phyloP scores from a whole-genome alignment of 768 basidiomycete species.

The Leccinum truebloodii region DNA sequence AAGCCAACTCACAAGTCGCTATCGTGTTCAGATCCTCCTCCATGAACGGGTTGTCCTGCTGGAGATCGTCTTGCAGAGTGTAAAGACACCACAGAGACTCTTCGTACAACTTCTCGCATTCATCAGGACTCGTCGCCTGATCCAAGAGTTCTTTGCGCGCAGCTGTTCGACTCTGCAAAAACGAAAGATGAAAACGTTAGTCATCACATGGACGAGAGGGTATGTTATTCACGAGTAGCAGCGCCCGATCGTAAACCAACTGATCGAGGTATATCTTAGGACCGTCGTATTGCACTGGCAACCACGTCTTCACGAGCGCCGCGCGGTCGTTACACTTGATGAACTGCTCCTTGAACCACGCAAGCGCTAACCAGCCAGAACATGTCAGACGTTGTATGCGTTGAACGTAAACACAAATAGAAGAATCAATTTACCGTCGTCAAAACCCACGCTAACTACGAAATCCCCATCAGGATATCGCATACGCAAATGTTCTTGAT shows the following conservation, averaged over 20 bases:
- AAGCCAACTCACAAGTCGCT: constrained; percentile 58
- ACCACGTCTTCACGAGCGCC: constrained; percentile 83
- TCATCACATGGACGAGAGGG: neutral
- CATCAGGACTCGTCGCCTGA: constrained; percentile 69
- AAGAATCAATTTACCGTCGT: constrained; percentile 53
- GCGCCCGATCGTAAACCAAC: constrained; percentile 89
- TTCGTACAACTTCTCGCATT: constrained; percentile 94
- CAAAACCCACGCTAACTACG: constrained; percentile 76
- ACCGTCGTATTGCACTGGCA: constrained; percentile 80
- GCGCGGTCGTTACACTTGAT: constrained; percentile 94
- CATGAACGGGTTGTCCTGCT: constrained; percentile 80
- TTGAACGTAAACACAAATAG: constrained; percentile 6
- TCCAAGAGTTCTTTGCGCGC: constrained; percentile 89
- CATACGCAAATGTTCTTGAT: constrained; percentile 84
- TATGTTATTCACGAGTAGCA: constrained; percentile 65
- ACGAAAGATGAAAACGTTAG: neutral
- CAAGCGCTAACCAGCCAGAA: constrained; percentile 50
- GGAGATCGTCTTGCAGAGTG: constrained; percentile 87
- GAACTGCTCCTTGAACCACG: constrained; percentile 94
- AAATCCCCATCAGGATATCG: constrained; percentile 74
- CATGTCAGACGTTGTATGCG: constrained; percentile 13
- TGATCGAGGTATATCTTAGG: constrained; percentile 86
- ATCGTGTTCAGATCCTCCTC: constrained; percentile 82
- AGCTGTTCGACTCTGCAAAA: constrained; percentile 80
- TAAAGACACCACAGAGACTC: constrained; percentile 94